phyloP scores from a whole-genome alignment of 1,284 basidiomycete species.

The Irpex rosettiformis region DNA sequence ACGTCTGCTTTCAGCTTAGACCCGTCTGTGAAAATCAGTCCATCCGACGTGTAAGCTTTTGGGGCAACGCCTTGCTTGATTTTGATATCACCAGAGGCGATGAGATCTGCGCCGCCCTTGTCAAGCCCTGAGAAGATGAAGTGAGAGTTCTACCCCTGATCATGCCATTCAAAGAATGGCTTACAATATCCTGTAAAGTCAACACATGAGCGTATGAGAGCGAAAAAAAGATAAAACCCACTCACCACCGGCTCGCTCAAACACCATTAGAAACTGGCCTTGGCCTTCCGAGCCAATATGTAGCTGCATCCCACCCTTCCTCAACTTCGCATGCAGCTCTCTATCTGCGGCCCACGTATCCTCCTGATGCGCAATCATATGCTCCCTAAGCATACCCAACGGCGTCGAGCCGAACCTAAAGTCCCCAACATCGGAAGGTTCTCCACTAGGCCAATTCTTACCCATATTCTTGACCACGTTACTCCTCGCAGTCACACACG shows the following conservation, averaged over 20 bases:
- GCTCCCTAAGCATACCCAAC: constrained; percentile 32
- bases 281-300: constrained; percentile 5
- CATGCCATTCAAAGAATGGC: constrained; percentile 2
- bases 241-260: constrained; percentile 4
- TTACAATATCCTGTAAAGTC: constrained; percentile 29
- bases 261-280: constrained; percentile 7
- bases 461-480: constrained; percentile 24
- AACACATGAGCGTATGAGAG: not conserved
- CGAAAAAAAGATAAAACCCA: not conserved
- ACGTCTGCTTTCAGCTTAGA: constrained; percentile 60
- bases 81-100: constrained; percentile 60
- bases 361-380: constrained; percentile 20
- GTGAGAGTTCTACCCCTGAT: constrained; percentile 27
- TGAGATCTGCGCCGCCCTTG: constrained; percentile 8
- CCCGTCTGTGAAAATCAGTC: constrained; percentile 62
- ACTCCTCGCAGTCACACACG: constrained; percentile 25
- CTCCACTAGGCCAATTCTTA: constrained; percentile 35
- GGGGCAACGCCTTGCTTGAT: constrained; percentile 61
- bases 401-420: constrained; percentile 40
- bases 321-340: constrained; percentile 53
- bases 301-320: constrained; percentile 3
- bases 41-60: constrained; percentile 44
- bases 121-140: constrained; percentile 3
- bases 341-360: constrained; percentile 29
- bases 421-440: constrained; percentile 42